Base-by-base conservation (phyloP, 2,329 filamentous ascomycete genomes). In the Fusarium robinianum region DNA sequence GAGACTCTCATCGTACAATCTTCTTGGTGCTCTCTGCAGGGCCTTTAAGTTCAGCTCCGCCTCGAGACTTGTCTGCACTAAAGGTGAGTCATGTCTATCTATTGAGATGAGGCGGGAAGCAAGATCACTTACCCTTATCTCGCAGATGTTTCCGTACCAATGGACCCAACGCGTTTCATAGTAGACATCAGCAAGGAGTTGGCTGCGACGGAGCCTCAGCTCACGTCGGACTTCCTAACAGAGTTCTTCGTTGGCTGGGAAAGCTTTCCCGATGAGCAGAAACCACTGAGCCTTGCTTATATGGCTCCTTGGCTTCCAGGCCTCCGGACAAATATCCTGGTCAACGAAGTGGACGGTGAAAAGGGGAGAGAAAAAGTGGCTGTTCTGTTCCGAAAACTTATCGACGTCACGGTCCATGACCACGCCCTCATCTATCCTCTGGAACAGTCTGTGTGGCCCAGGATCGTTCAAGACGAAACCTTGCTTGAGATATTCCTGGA, bases 171-270 rank as follows among this genome's bases (percentile, higher is more conserved):
- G 4, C 73, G 75, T 16, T 85, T 87, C 60, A 81, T 87, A 27
- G 70, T 87, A 55, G 76, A 78, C 32, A 83, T 87, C 32, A 87
- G 84, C 68, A 78, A 77, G 57, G 77, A 81, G 49, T 69, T 87
- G 11, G 83, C 84, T 7, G 66, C 71, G 19, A 76, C 81, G 14
- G 83, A 87, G 58, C 81, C 84, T 15, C 83, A 85, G 55, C 72
- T 87, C 6, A 87, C 84, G 1, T 78, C 76, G 6, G 84, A 87
- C 58, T 87, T 87, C 57, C 60, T 87, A 25, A 85, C 83, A n/a
- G 84, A 87, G 57, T 87, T 87, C 60, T 87, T 87, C 46, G 81
- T 85, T 16, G 81, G 83, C 12, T 87, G 84, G 84, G 82, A 85
- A 53, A 85, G 82, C 57, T 83, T 86, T 55, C 77, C 80, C 1